These are phyloP conservation scores for Eutypa lata DNA, from an alignment of 2,329 filamentous ascomycete species.

Conservation along the genomic window DNA sequence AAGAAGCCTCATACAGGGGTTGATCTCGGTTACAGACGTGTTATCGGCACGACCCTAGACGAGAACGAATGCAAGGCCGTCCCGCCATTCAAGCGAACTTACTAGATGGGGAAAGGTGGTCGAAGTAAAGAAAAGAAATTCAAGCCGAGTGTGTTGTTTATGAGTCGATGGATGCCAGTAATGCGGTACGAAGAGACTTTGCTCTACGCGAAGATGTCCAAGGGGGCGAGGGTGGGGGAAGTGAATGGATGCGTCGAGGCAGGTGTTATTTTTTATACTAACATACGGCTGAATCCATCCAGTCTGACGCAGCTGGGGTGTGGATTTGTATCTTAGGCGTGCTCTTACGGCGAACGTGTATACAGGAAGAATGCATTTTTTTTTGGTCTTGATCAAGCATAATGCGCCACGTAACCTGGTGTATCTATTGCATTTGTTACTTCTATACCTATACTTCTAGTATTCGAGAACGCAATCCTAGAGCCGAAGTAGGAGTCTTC, in stretches of 20 bases:
- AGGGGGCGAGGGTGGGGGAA: neutral
- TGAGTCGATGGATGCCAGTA: neutral
- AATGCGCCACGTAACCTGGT: neutral
- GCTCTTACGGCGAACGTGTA: neutral
- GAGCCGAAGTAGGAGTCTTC: too few species aligned
- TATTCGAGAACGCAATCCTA: too few species aligned
- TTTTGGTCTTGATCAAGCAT: neutral
- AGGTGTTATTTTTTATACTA: too few species aligned
- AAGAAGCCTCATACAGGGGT: constrained; percentile 85
- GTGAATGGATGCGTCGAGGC: neutral
- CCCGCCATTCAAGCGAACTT: constrained; percentile 92
- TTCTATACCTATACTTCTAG: too few species aligned
- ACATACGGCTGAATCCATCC: neutral
- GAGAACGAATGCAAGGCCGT: constrained; percentile 95
- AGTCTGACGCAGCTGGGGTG: neutral
- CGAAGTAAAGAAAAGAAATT: neutral
- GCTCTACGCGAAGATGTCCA: neutral
- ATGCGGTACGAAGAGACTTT: neutral
- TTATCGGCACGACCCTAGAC: constrained; percentile 80
- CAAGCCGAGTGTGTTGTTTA: neutral
- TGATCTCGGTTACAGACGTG: constrained; percentile 80
- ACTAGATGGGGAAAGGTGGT: constrained; percentile 48
- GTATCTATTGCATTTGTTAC: too few species aligned
- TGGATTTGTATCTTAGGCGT: constrained; percentile 1
- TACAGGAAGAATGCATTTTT: neutral